Evolutionary conservation across 2,329 filamentous ascomycete species (phyloP).

Genomic region (Fonsecaea nubica): DNA sequence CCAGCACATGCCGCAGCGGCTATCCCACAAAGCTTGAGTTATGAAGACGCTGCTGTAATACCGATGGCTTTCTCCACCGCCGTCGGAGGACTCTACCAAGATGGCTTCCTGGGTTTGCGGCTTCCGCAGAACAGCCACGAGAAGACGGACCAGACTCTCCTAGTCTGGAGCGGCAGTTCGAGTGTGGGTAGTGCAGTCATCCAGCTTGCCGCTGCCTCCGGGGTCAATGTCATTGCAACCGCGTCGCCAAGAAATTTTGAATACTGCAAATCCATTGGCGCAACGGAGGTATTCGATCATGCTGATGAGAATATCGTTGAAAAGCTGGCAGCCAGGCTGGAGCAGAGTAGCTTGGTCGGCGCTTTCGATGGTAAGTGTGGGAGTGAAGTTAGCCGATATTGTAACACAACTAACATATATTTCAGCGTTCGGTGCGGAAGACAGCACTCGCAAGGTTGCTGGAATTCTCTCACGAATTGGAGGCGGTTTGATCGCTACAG

Average conservation of each 20-base stretch:
- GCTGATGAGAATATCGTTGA: constrained; percentile 42
- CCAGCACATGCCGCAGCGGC: constrained; percentile 34
- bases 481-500: constrained; percentile 37
- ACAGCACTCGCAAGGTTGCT: constrained; percentile 35
- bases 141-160: constrained; percentile 17
- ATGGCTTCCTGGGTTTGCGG: constrained; percentile 36
- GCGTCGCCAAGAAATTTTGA: constrained; percentile 43
- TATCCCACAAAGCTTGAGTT: constrained; percentile 45
- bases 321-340: constrained; percentile 42
- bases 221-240: constrained; percentile 48
- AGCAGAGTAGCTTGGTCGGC: constrained; percentile 33
- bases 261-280: constrained; percentile 44
- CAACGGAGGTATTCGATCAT: constrained; percentile 54
- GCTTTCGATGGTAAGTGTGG: constrained; percentile 26
- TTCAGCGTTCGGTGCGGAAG: constrained; percentile 22
- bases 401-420: neutral
- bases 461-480: constrained; percentile 27
- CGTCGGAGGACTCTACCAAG: constrained; percentile 44
- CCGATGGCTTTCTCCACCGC: constrained; percentile 47
- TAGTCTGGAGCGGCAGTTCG: constrained; percentile 55
- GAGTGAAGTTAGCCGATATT: neutral
- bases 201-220: constrained; percentile 49
- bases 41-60: constrained; percentile 46
- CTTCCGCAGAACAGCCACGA: constrained; percentile 33
- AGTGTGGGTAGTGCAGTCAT: constrained; percentile 52